Base-by-base conservation (phyloP, 495 filamentous ascomycete genomes). In the Lentithecium fluviatile region DNA sequence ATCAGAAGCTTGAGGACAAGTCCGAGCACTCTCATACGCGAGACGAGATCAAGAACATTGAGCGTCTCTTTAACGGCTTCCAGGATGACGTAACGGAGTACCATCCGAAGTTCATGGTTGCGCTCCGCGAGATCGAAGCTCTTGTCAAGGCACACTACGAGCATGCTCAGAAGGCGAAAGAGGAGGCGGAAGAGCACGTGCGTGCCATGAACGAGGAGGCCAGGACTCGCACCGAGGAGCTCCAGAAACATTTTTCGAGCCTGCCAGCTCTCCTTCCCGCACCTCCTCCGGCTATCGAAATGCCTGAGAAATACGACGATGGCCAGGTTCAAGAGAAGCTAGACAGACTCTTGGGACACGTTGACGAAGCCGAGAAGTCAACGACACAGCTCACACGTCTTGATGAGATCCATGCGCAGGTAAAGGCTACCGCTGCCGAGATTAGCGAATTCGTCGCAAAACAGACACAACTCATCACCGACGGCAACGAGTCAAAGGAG, bases 341-440 rank as follows among this genome's bases (percentile, higher is more conserved):
- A n/a, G 86, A 98, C 71, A 84, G 81, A 62, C 79, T 98, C 7
- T 77, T 96, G 24, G 82, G 83, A 20, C 78, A 83, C 62, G 78
- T 79, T n/a, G 58, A 71, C 8, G 78, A 80, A 52, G 71, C 80
- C 0, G 71, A 69, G 45, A 78, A 83, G 15, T 76, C 82, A 2
- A 80, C 83, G 56, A 73, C 79, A 3, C 84, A 87, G 49, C 75
- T 88, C 4, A 86, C 87, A 60, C 88, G 90, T 49, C 81, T 99
- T 8, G 90, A 95, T 65, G 82, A 91, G 68, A 93, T 97, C 63
- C 91, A 96, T 70, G 80, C 87, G 67, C 87, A 96, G 61, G 91
- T 99, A 43, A 85, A 88, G 70, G 78, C 84, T 45, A 96, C 90
- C n/a, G 88, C 93, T 0, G 84, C 83, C 21, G 88, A 90, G 67